Base-by-base conservation (phyloP, 2,329 filamentous ascomycete genomes). In the Talaromyces rugulosus region DNA sequence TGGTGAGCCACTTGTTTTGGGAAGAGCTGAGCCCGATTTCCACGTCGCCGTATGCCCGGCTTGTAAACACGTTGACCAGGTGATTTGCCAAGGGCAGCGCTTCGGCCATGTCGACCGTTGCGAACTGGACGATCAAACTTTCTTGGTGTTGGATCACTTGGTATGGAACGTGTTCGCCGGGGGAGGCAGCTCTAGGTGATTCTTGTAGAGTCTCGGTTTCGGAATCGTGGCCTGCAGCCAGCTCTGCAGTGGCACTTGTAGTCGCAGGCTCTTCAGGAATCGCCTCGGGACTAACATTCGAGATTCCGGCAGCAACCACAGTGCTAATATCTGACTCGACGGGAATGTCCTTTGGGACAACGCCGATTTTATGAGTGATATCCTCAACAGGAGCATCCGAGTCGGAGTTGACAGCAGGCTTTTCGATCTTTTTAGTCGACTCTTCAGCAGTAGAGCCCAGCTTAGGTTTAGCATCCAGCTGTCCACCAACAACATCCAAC, bases 21-120 rank as follows among this genome's bases (percentile, higher is more conserved):
- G 47, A 51, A 1, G 67, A 71, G 12, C 64, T 62, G n/a, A 74
- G 56, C 5, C 59, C 62, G 23, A 74, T 60, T 2, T 56, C 54
- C 18, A 60, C 63, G 61, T 74, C 71, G 6, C 65, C 64, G 27
- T 65, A 64, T 27, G 66, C 57, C 3, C 61, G 61, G 1, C 56
- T 61, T 27, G 64, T 64, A 34, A 67, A 65, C 12, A 64, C 30
- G 5, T 47, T 28, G 0, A 71, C 56, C 23, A 72, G 50, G 55
- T 61, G 58, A 3, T 27, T 16, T 9, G 44, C 23, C 18, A 47
- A n/a, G 18, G 44, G 44, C 18, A 47, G 23, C 9, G 23, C 11
- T 11, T 47, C 44, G 23, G 18, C n/a, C 44, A 27, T 27, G 44
- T 27, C 44, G 11, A 47, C 44, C n/a, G 44, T 18, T 12, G 44